Percentiles rank a stretch among this genome's conserved stretches.
Evolutionary conservation across 495 filamentous ascomycete genomes (phyloP).

Genomic region (Hypoxylon perforatum): DNA sequence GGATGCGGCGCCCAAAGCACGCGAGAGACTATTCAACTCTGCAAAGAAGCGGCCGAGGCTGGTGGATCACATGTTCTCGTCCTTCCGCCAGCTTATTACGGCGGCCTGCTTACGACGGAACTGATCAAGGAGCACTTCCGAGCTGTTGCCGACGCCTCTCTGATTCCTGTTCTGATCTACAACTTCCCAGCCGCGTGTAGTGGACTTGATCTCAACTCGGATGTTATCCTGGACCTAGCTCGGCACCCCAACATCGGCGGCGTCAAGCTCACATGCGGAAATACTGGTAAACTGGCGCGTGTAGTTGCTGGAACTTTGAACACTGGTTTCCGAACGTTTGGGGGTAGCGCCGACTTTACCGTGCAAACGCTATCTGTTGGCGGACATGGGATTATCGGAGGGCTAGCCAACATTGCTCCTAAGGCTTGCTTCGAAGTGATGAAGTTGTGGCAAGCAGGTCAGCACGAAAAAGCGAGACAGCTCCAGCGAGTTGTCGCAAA

Average conservation of each 20-base stretch:
- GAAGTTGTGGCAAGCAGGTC: constrained; percentile 78
- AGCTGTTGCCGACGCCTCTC: constrained; percentile 81
- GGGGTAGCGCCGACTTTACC: constrained; percentile 91
- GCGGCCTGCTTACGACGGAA: constrained; percentile 72
- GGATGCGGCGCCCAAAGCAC: constrained; percentile 84
- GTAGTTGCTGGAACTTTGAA: constrained; percentile 69
- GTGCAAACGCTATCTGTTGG: constrained; percentile 86
- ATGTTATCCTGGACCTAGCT: constrained; percentile 78
- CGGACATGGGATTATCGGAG: constrained; percentile 86
- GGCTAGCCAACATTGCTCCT: constrained; percentile 85
- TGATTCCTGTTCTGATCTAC: constrained; percentile 91
- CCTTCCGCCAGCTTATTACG: constrained; percentile 87
- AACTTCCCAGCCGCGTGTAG: constrained; percentile 88
- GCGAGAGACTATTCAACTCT: constrained; percentile 81
- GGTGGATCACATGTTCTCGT: constrained; percentile 87
- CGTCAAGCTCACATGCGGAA: constrained; percentile 92
- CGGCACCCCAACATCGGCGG: constrained; percentile 88
- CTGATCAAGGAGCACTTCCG: constrained; percentile 80
- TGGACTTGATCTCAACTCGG: constrained; percentile 85
- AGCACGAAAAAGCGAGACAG: constrained; percentile 74
- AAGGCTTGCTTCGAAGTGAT: constrained; percentile 77
- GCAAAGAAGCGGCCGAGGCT: constrained; percentile 75
- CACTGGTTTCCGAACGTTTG: constrained; percentile 79
- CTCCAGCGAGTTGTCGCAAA: constrained; percentile 82
- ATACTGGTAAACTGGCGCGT: constrained; percentile 90